A percentile compares a stretch with the other conserved stretches of the same genome.
These are phyloP conservation scores for Pterocarpus santalinus DNA, from an alignment of 306 rosid genomes.

Conservation along the genomic window DNA sequence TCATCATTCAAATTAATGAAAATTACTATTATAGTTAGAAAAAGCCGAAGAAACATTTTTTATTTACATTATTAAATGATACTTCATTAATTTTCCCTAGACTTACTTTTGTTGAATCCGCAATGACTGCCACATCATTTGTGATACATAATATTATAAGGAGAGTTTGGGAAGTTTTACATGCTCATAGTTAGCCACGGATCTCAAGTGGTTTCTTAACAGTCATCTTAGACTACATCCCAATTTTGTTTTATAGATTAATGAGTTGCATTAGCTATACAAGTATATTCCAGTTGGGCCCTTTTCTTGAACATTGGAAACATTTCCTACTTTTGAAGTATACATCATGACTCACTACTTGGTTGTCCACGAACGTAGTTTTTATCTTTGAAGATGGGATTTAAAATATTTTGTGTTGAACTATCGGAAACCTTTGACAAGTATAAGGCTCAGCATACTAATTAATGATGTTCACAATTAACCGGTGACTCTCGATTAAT, in stretches of 20 bases:
- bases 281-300: not conserved
- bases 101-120: not conserved
- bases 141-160: not conserved
- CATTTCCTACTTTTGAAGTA: slow-evolving; percentile 17
- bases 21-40: not conserved
- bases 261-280: slow-evolving; percentile 7
- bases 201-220: not conserved
- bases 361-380: slow-evolving; percentile 24
- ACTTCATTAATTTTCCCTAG: not conserved
- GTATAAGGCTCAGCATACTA: slow-evolving; percentile 30
- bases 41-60: not conserved
- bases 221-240: slow-evolving; percentile 10
- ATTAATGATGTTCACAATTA: slow-evolving; percentile 22
- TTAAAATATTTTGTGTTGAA: slow-evolving; percentile 21
- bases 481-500: slow-evolving; percentile 15
- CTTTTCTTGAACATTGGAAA: slow-evolving; percentile 28
- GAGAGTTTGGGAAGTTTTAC: not conserved
- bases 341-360: slow-evolving; percentile 1
- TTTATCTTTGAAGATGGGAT: slow-evolving; percentile 9
- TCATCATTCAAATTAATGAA: not conserved
- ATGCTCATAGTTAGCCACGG: not conserved
- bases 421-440: slow-evolving; percentile 40
- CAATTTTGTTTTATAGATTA: slow-evolving; percentile 10
- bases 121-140: not conserved
- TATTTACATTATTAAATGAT: not conserved